phyloP scores from a whole-genome alignment of 108 stramenopile species.

The Hondaea fermentalgiana region DNA sequence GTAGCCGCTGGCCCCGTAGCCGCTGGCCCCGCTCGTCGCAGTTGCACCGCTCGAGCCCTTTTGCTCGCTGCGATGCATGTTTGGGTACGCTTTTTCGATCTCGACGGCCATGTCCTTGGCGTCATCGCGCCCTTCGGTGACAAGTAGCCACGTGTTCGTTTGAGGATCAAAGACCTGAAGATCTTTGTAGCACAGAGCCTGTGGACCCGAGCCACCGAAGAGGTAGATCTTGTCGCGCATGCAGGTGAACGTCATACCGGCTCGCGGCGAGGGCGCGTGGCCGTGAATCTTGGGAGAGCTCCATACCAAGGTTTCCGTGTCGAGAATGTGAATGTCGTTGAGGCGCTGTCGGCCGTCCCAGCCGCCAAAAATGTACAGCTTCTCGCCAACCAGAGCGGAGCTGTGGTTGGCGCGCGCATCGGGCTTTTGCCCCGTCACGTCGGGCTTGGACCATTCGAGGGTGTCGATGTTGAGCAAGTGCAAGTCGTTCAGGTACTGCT shows the following conservation, averaged over 20 bases:
- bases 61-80: background rate
- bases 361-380: slow-evolving; percentile 85
- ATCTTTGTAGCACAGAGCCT: slow-evolving; percentile 80
- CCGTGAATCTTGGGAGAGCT: slow-evolving; percentile 29
- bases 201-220: slow-evolving; percentile 77
- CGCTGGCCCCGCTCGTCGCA: too few species aligned
- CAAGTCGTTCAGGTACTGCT: slow-evolving; percentile 74
- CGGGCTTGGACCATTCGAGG: slow-evolving; percentile 63
- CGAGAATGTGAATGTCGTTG: slow-evolving; percentile 80
- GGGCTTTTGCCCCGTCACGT: slow-evolving; percentile 62
- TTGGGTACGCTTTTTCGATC: background rate
- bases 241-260: slow-evolving; percentile 82
- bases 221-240: slow-evolving; percentile 68
- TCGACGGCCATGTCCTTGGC: background rate
- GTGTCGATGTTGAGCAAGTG: slow-evolving; percentile 70
- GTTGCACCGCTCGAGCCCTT: too few species aligned
- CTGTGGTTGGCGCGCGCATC: slow-evolving; percentile 80
- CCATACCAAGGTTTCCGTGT: slow-evolving; percentile 67
- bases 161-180: slow-evolving; percentile 77
- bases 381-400: slow-evolving; percentile 64
- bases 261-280: slow-evolving; percentile 69
- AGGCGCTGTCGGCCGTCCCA: slow-evolving; percentile 57
- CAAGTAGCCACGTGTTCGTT: slow-evolving; percentile 71
- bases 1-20: too few species aligned
- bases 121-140: slow-evolving; percentile 42